phyloP scores from a whole-genome alignment of 2,329 filamentous ascomycete species.

The Dryadomyces quercivorus region DNA sequence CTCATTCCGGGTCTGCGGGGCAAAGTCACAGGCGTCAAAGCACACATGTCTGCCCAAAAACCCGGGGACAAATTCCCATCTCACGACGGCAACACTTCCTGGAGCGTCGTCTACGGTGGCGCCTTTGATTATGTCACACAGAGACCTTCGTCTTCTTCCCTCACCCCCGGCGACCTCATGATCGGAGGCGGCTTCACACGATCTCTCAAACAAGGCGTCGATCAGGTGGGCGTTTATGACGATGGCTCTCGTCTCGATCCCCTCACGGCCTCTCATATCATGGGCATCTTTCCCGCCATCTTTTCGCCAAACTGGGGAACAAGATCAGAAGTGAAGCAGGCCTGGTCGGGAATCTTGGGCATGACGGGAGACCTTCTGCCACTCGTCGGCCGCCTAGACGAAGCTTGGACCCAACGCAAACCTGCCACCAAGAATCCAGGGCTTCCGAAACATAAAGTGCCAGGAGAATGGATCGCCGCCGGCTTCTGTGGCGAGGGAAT shows the following conservation, averaged over 20 bases:
- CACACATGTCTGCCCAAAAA: slow-evolving; percentile 37
- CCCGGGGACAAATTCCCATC: slow-evolving; percentile 23
- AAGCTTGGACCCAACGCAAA: slow-evolving; percentile 16
- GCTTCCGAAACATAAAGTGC: too few species aligned
- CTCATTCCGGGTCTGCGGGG: slow-evolving; percentile 36
- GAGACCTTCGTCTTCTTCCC: slow-evolving; percentile 18
- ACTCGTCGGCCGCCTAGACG: slow-evolving; percentile 33
- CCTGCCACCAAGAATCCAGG: neutral
- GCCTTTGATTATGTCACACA: slow-evolving; percentile 43
- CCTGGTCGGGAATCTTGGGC: slow-evolving; percentile 38
- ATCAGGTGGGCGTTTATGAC: too few species aligned
- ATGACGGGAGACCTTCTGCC: slow-evolving; percentile 33
- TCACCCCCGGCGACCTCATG: slow-evolving; percentile 32
- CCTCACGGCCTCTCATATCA: too few species aligned
- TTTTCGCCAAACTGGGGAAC: slow-evolving; percentile 26
- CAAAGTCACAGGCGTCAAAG: slow-evolving; percentile 30
- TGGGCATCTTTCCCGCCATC: slow-evolving; percentile 4
- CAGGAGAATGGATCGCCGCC: slow-evolving; percentile 37
- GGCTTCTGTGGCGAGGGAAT: slow-evolving; percentile 41
- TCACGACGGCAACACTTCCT: slow-evolving; percentile 28
- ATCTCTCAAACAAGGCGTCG: too few species aligned
- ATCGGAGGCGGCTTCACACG: slow-evolving; percentile 36
- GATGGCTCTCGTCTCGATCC: too few species aligned
- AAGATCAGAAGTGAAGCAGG: slow-evolving; percentile 18
- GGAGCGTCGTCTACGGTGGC: slow-evolving; percentile 31